phyloP scores from a whole-genome alignment of 2,329 filamentous ascomycete genomes.

The Alternaria sp. region DNA sequence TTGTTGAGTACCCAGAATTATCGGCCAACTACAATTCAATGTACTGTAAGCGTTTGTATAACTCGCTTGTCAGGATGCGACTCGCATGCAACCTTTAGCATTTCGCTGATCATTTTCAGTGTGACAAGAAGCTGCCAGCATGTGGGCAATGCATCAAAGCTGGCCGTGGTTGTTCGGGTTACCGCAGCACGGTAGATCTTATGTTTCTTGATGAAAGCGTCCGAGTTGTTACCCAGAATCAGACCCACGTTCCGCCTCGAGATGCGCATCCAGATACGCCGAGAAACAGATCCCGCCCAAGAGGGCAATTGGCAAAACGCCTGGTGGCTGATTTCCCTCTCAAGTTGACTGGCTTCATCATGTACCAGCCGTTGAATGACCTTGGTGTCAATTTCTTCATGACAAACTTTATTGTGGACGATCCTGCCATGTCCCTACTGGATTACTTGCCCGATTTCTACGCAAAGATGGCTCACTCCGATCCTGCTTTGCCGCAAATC shows the following conservation, averaged over 20 bases:
- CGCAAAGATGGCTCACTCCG: slow-evolving; percentile 22
- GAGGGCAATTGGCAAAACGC: background rate
- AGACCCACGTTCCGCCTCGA: background rate
- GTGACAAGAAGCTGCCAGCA: slow-evolving; percentile 34
- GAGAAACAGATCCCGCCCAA: background rate
- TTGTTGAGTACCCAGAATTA: background rate
- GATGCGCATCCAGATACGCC: background rate
- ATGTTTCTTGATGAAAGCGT: slow-evolving; percentile 42
- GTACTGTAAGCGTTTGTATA: background rate
- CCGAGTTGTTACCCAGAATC: slow-evolving; percentile 30
- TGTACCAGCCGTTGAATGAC: slow-evolving; percentile 37
- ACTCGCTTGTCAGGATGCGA: background rate
- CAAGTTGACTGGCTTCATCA: slow-evolving; percentile 28
- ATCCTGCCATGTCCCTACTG: slow-evolving; percentile 33
- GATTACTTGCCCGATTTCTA: slow-evolving; percentile 38
- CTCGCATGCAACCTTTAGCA: background rate
- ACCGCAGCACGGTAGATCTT: slow-evolving; percentile 38
- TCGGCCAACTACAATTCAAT: background rate
- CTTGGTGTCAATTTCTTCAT: slow-evolving; percentile 43
- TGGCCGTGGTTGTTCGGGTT: slow-evolving; percentile 38
- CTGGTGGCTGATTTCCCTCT: slow-evolving; percentile 10
- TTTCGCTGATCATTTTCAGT: slow-evolving; percentile 25
- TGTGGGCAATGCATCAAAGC: slow-evolving; percentile 41
- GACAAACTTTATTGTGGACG: slow-evolving; percentile 36
- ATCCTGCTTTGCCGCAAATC: slow-evolving; percentile 26